Percentiles rank a stretch among this genome's conserved stretches.
Conservation (phyloP, 805 yeast species). For the Lachancea thermotolerans region DNA sequence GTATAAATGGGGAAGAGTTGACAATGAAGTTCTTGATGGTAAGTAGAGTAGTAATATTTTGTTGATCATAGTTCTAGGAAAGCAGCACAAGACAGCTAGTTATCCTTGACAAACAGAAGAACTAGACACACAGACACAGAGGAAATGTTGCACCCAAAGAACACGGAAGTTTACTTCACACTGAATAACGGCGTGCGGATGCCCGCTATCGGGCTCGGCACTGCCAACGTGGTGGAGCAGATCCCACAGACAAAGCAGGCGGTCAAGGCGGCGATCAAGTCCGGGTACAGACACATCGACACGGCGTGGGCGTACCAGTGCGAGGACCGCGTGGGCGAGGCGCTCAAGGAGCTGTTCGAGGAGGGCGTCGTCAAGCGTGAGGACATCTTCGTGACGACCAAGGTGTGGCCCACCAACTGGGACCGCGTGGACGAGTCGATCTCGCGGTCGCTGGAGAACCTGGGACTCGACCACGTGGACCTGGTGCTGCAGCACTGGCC, state of each 20-base stretch:
- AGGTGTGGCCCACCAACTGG: conserved; percentile 58
- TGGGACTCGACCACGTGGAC: conserved; percentile 71
- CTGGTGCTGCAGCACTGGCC: conserved; percentile 80
- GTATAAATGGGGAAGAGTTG: neutral
- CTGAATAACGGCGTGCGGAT: conserved; percentile 52
- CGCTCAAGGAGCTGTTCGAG: conserved; percentile 41
- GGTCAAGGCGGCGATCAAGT: conserved; percentile 53
- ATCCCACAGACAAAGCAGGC: conserved; percentile 42
- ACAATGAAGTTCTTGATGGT: too few relatives aligned
- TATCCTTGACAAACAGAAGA: neutral
- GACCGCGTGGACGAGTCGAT: conserved; percentile 46
- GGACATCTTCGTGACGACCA: conserved; percentile 66
- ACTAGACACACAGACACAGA: neutral
- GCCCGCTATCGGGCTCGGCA: conserved; percentile 68
- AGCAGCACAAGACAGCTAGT: neutral
- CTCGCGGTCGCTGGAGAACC: conserved; percentile 48
- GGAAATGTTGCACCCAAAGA: conserved; percentile 25
- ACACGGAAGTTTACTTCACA: conserved; percentile 36
- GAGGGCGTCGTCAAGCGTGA: conserved; percentile 43
- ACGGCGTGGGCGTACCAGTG: conserved; percentile 66
- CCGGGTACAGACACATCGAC: conserved; percentile 69
- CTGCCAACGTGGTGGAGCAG: conserved; percentile 47
- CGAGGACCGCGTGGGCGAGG: conserved; percentile 64
- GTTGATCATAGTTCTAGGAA: too few relatives aligned
- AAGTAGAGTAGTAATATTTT: too few relatives aligned